Evolutionary conservation across 129 eudicot species (phyloP).

Genomic region (Scalesia atractyloides): DNA sequence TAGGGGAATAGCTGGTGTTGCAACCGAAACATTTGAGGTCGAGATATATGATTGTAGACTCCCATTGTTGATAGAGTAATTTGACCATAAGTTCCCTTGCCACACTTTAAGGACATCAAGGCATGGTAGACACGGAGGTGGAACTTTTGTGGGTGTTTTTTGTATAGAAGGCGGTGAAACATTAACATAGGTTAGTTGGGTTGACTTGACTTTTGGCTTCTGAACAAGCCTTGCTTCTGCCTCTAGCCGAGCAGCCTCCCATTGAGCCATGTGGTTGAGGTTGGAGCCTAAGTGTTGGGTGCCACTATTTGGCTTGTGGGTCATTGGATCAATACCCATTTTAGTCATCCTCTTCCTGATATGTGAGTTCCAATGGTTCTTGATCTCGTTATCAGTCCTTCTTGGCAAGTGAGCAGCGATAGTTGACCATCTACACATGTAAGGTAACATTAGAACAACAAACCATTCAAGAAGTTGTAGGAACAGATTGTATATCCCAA

Average conservation of each 20-base stretch:
- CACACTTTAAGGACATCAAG: conserved; percentile 67
- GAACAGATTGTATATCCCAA: background rate
- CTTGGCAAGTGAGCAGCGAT: conserved; percentile 67
- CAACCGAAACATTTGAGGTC: conserved; percentile 41
- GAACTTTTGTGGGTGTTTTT: conserved; percentile 3
- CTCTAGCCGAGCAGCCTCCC: conserved; percentile 77
- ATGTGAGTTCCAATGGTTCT: conserved; percentile 78
- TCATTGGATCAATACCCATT: conserved; percentile 78
- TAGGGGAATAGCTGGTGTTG: background rate
- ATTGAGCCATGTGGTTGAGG: conserved; percentile 81
- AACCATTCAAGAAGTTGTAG: background rate
- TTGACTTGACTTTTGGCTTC: conserved; percentile 37
- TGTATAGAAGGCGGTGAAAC: conserved; percentile 16
- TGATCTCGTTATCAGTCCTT: conserved; percentile 75
- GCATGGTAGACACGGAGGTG: conserved; percentile 39
- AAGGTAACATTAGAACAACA: background rate
- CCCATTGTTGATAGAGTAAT: conserved; percentile 33
- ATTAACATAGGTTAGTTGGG: conserved; percentile 1
- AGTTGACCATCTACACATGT: conserved; percentile 60
- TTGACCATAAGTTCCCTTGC: conserved; percentile 49
- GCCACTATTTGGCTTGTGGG: conserved; percentile 63
- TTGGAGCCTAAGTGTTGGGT: conserved; percentile 46
- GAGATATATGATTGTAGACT: conserved; percentile 57
- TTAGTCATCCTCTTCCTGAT: conserved; percentile 65
- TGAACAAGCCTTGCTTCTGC: conserved; percentile 72